Percentiles rank a stretch among this genome's conserved stretches.
Conservation (phyloP, 108 stramenopile genomes). For the Heterococcus sp. region DNA sequence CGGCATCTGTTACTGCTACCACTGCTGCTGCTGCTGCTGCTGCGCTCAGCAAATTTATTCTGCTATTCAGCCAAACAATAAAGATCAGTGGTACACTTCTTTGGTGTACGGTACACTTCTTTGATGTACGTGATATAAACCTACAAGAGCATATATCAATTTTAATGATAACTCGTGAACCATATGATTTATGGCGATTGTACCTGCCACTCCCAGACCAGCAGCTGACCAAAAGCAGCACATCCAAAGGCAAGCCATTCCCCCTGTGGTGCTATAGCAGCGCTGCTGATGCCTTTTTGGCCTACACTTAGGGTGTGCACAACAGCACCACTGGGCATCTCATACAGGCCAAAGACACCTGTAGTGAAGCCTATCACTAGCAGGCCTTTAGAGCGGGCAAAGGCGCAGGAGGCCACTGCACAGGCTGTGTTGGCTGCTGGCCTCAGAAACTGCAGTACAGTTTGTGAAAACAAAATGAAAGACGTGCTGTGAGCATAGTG, state of each 20-base stretch:
- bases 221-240: constrained; percentile 81
- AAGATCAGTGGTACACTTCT: no score
- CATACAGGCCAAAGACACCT: constrained; percentile 93
- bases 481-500: no score
- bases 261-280: constrained; percentile 77
- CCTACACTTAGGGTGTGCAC: constrained; percentile 78
- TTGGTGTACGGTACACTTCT: no score
- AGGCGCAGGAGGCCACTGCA: not conserved
- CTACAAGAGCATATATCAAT: no score
- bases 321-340: constrained; percentile 68
- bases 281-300: constrained; percentile 29
- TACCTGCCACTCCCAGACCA: constrained; percentile 38
- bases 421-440: not conserved
- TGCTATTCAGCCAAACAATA: no score
- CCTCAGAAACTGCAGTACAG: not conserved
- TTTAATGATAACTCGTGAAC: no score
- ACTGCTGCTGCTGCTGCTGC: no score
- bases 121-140: no score
- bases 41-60: no score
- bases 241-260: constrained; percentile 96
- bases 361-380: constrained; percentile 35
- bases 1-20: no score
- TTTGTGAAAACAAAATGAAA: no score
- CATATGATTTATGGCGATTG: not conserved
- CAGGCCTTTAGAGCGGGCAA: not conserved